A percentile compares a stretch with the other conserved stretches of the same genome.
These are phyloP conservation scores for Candida dajiaensis DNA, from an alignment of 805 yeast genomes.

Conservation along the genomic window DNA sequence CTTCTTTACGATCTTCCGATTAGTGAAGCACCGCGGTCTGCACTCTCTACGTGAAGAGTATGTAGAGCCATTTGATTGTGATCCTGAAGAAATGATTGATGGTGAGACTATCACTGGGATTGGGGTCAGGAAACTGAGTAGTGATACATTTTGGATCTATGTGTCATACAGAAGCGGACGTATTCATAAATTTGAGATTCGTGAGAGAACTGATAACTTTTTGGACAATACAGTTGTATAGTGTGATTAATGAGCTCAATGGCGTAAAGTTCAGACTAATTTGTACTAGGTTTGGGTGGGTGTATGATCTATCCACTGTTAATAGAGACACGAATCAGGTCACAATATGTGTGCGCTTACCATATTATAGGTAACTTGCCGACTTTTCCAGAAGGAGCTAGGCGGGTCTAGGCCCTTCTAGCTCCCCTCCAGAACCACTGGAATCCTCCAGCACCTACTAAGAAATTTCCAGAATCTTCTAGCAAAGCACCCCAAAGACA, in stretches of 20 bases:
- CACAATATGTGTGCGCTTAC: neutral
- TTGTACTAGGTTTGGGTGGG: too few relatives aligned
- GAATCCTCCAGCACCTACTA: neutral
- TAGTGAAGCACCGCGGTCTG: slow-evolving; percentile 37
- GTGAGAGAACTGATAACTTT: neutral
- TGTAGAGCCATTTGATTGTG: neutral
- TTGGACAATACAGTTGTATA: neutral
- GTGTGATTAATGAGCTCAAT: too few relatives aligned
- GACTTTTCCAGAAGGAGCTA: neutral
- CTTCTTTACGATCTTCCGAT: slow-evolving; percentile 33
- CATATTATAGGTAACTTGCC: neutral
- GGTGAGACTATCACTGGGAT: neutral
- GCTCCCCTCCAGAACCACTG: neutral
- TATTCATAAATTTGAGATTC: neutral
- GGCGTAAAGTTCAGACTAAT: too few relatives aligned
- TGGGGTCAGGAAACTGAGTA: neutral
- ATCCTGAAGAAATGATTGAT: neutral
- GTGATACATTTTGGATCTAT: neutral
- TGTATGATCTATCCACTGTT: too few relatives aligned
- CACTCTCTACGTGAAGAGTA: slow-evolving; percentile 37
- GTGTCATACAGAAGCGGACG: neutral
- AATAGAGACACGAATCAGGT: too few relatives aligned
- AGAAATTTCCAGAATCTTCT: neutral
- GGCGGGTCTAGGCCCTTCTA: neutral
- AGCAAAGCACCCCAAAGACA: neutral